Conservation (phyloP, 208 protist genomes). For the Zelonia costaricensis region DNA sequence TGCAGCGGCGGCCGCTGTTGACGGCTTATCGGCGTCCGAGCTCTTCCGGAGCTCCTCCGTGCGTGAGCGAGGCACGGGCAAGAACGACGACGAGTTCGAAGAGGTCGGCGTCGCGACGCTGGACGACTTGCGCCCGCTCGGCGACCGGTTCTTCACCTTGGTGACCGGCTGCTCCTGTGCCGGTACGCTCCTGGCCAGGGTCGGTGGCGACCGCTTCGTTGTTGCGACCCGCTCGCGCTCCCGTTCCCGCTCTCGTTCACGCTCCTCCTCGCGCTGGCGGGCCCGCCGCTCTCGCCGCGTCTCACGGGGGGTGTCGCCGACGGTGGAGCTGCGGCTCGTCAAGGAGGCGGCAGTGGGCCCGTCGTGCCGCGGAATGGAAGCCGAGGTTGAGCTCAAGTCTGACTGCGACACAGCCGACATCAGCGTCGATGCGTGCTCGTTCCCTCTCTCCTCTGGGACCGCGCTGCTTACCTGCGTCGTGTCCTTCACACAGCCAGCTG, state of each 20-base stretch:
- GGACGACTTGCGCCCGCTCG: too few species aligned
- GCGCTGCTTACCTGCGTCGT: too few species aligned
- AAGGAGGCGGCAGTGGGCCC: not conserved
- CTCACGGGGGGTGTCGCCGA: not conserved
- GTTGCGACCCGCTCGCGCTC: not conserved
- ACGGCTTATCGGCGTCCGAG: not conserved
- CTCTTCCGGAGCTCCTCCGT: slow-evolving; percentile 8
- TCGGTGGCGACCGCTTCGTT: too few species aligned
- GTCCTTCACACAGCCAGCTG: too few species aligned
- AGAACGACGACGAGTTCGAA: not conserved
- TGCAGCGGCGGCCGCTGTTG: not conserved
- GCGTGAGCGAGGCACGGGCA: slow-evolving; percentile 17
- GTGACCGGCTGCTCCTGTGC: not conserved
- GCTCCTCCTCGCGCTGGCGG: not conserved
- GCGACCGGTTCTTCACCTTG: too few species aligned
- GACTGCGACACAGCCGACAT: slow-evolving; percentile 6
- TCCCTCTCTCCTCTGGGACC: not conserved
- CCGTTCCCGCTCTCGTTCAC: not conserved
- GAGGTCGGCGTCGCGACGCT: not conserved
- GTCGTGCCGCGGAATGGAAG: not conserved
- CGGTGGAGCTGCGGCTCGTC: slow-evolving; percentile 1
- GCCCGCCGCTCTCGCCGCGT: not conserved
- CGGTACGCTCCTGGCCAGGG: too few species aligned
- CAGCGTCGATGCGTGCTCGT: not conserved
- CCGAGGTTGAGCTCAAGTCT: not conserved